Base-by-base conservation (phyloP, 306 rosid species). In the Vicia villosa region DNA sequence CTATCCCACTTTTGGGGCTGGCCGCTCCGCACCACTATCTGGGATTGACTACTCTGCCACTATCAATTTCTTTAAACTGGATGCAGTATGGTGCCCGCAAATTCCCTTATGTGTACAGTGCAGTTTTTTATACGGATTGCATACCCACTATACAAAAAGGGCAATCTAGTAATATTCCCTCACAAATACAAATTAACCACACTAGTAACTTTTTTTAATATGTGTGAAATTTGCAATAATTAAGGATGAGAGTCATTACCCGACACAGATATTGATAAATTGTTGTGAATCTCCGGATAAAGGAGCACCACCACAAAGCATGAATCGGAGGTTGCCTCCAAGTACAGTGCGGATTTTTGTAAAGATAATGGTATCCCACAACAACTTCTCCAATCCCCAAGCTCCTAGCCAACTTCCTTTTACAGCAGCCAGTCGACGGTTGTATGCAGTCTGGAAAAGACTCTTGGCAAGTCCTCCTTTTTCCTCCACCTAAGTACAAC, bases 351-450 rank as follows among this genome's bases (percentile, higher is more conserved):
- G 91, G 63, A 88, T 75, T 36, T 76, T 79, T 72, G 78, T 84
- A 62, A 93, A 90, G 77, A 93, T 73, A 57, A 90, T 13, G 16
- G 51, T 50, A 73, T 90, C 93, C 98, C 98, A 93, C 47, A 90
- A 50, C 69, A 74, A 21, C 82, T 54, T 84, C 74, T 93, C 98
- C 72, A 90, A 80, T 41, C 97, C 97, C 94, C 90, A 88, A 45
- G 97, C 98, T 76, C 98, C 98, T 80, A 93, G 81, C 97, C 96
- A 93, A 84, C 98, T 93, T 83, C 98, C 98, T 72, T 86, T 89
- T 43, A 88, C 64, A 65, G 96, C 85, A 32, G 84, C 87, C 68
- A 90, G 81, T 51, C 87, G 81, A 49, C 98, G 89, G 0, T 73
- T 78, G 70, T 85, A 93, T 26, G 84, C 97, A 61, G 76, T 10